Percentiles rank a stretch among this genome's conserved stretches.
phyloP scores from a whole-genome alignment of 2,329 filamentous ascomycete genomes.

The Fusarium sp. region DNA sequence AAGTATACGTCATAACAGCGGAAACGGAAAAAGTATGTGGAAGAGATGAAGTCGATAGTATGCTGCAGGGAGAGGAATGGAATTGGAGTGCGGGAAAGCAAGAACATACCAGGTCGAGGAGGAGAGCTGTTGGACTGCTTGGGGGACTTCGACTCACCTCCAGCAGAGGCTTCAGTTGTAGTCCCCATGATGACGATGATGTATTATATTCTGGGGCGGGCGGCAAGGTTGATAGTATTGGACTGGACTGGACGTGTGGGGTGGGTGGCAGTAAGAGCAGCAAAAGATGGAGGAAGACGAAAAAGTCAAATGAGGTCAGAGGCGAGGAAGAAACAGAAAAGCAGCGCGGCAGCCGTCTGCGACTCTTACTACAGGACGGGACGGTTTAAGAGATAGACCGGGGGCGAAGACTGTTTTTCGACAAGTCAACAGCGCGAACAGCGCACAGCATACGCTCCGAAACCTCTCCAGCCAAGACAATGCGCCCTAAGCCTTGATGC shows the following conservation, averaged over 20 bases:
- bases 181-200: conserved; percentile 63
- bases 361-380: conserved; percentile 41
- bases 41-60: conserved; percentile 4
- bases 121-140: conserved; percentile 59
- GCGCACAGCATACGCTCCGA: conserved; percentile 31
- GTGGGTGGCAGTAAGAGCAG: conserved; percentile 45
- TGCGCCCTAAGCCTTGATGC: conserved; percentile 8
- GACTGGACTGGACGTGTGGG: conserved; percentile 45
- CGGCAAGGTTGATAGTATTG: conserved; percentile 44
- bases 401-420: conserved; percentile 40
- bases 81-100: conserved; percentile 4
- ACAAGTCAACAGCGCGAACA: conserved; percentile 37
- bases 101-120: conserved; percentile 57
- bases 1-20: conserved; percentile 45
- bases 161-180: conserved; percentile 54
- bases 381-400: conserved; percentile 37
- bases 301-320: conserved; percentile 58
- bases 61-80: conserved; percentile 9
- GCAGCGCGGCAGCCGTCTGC: conserved; percentile 37
- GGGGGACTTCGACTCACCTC: conserved; percentile 62
- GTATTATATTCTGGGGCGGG: conserved; percentile 54
- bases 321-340: conserved; percentile 46
- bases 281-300: conserved; percentile 44
- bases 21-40: conserved; percentile 5
- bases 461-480: conserved; percentile 17